Evolutionary conservation across 1,284 basidiomycete genomes (phyloP), one percentile per base, ranked within the genome.

Genomic region (Fomitiporia mediterranea): DNA sequence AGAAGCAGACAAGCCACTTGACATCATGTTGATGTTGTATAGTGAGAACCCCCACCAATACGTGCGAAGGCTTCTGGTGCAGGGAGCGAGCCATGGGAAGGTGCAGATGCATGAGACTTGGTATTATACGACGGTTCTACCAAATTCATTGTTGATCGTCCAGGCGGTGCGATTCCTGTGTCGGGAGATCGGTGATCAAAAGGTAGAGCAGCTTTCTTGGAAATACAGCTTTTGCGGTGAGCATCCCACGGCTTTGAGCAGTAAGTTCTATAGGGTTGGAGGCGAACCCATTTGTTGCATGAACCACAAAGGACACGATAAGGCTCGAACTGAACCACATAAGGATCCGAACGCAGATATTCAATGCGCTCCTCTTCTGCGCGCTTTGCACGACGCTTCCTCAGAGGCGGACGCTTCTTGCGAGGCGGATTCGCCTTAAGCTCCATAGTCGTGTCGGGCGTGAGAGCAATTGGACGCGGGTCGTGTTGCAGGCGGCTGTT

Each of bases 201-300:
- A 46, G 43, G 21, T 6, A 46, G 43, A 15, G 27, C 43, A 46
- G 50, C 76, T 67, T 84, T 84, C 70, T 86, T 89, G 2, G 84
- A 81, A 49, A 89, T 69, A 67, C 86, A 89, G 65, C 84, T 86
- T 70, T 80, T 81, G 51, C 86, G 73, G 65, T 90, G 87, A 7
- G 85, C 87, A 63, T 89, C 87, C 87, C 88, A 90, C 0, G 87
- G 87, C 57, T 89, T 89, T 15, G 82, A 84, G 66, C 87, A 90
- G 64, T 88, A 89, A 0, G 87, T 89, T 53, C 86, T 88, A 67
- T 89, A 90, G 39, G 86, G 86, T 11, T 87, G 77, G 17, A 90
- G 73, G 32, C 87, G 78, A 61, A 90, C 89, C 87, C 87, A 90
- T 66, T 88, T 89, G 68, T 88, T 81, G 69, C 87, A 90, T 4